phyloP scores from a whole-genome alignment of 768 basidiomycete genomes.

The Rhizopogon vesiculosus region DNA sequence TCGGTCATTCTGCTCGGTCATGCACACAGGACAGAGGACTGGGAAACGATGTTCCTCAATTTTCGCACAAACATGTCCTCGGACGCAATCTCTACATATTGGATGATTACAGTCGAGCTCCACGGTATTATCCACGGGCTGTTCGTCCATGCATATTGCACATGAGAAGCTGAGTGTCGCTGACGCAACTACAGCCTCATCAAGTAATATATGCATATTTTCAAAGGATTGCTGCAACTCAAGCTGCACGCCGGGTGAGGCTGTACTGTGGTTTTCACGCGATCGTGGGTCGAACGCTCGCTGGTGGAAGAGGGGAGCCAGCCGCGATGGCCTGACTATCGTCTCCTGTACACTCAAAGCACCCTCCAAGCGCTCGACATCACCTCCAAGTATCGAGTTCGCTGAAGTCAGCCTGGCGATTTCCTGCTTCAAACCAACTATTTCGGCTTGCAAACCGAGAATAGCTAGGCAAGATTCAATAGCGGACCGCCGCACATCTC shows the following conservation, averaged over 20 bases:
- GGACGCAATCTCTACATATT: conserved; percentile 53
- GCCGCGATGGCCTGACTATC: too few species aligned
- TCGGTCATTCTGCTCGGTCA: conserved; percentile 18
- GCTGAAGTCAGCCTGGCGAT: too few species aligned
- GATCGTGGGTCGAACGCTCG: too few species aligned
- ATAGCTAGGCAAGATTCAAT: too few species aligned
- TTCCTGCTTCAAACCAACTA: too few species aligned
- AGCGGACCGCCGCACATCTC: too few species aligned
- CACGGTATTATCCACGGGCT: conserved; percentile 37
- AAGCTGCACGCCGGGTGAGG: background rate
- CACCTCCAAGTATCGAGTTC: too few species aligned
- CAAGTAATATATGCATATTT: conserved; percentile 24
- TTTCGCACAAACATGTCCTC: conserved; percentile 35
- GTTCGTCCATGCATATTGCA: conserved; percentile 50
- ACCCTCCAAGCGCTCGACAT: too few species aligned
- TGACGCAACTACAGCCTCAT: conserved; percentile 19
- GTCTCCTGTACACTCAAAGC: too few species aligned
- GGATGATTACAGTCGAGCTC: conserved; percentile 43
- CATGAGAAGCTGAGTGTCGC: conserved; percentile 40
- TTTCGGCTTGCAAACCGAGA: too few species aligned
- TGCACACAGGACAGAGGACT: conserved; percentile 57
- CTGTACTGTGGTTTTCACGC: too few species aligned
- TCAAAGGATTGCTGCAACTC: conserved; percentile 36
- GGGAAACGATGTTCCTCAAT: conserved; percentile 57
- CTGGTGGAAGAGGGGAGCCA: too few species aligned